Conservation (phyloP, 1,284 basidiomycete species). For the Moniliophthora roreri region DNA sequence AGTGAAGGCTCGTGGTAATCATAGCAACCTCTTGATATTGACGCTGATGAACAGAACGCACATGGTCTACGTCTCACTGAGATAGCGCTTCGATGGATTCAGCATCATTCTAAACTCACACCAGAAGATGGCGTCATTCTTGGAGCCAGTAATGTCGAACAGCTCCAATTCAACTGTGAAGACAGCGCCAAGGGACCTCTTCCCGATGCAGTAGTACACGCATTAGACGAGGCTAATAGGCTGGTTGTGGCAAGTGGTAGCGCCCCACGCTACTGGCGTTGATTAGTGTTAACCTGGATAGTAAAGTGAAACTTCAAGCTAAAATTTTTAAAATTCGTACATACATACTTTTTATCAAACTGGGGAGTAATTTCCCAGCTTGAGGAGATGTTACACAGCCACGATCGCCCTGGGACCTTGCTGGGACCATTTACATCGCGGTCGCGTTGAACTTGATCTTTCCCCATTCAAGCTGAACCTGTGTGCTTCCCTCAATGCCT, state of each 20-base stretch:
- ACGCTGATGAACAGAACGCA: conserved; percentile 28
- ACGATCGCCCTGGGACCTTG: too few relatives aligned
- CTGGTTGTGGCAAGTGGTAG: conserved; percentile 38
- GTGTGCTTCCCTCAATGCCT: background rate
- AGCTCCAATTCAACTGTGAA: conserved; percentile 35
- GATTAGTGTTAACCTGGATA: conserved; percentile 11
- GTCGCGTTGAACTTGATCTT: too few relatives aligned
- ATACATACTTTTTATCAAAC: too few relatives aligned
- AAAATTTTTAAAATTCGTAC: too few relatives aligned
- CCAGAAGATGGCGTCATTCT: conserved; percentile 41
- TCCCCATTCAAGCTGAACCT: background rate
- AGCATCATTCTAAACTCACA: conserved; percentile 46
- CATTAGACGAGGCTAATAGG: conserved; percentile 49
- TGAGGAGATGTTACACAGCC: too few relatives aligned
- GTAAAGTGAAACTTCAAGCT: background rate
- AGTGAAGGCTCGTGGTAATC: conserved; percentile 10
- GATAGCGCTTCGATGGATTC: conserved; percentile 47
- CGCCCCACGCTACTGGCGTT: conserved; percentile 52
- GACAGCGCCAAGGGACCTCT: conserved; percentile 49
- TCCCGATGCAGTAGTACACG: conserved; percentile 38
- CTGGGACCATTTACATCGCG: too few relatives aligned
- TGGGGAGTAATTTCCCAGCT: too few relatives aligned
- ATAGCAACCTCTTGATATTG: background rate
- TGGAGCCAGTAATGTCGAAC: conserved; percentile 37
- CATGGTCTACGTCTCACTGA: conserved; percentile 41